A percentile compares a stretch with the other conserved stretches of the same genome.
phyloP scores from a whole-genome alignment of 371 early-diverging fungal species.

The Mortierella sp. region DNA sequence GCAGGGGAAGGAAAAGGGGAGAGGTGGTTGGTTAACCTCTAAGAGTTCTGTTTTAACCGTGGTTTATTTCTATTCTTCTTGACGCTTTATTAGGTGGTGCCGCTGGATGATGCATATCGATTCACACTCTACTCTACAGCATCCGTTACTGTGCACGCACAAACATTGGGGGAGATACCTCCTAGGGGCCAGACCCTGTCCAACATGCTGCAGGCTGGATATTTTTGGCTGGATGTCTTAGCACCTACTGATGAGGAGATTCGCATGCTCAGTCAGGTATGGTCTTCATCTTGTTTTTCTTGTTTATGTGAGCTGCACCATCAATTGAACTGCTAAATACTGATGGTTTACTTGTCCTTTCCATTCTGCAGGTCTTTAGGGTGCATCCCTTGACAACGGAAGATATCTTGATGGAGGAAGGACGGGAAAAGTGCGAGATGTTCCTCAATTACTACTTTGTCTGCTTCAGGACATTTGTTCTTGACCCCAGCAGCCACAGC shows the following conservation, averaged over 20 bases:
- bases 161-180: slow-evolving; percentile 64
- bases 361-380: slow-evolving; percentile 62
- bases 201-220: slow-evolving; percentile 63
- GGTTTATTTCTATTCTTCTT: not conserved
- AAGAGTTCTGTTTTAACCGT: not conserved
- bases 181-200: slow-evolving; percentile 56
- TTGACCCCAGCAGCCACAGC: slow-evolving; percentile 74
- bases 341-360: not conserved
- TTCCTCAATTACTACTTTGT: slow-evolving; percentile 95
- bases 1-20: not conserved
- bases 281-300: not conserved
- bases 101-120: slow-evolving; percentile 57
- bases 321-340: not conserved
- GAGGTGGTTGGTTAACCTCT: not conserved
- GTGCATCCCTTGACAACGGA: slow-evolving; percentile 93
- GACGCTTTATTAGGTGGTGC: slow-evolving; percentile 31
- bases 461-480: slow-evolving; percentile 85
- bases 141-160: slow-evolving; percentile 65
- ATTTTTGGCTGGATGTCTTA: slow-evolving; percentile 93
- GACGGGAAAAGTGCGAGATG: slow-evolving; percentile 94
- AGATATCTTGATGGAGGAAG: slow-evolving; percentile 93
- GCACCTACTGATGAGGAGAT: slow-evolving; percentile 88
- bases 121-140: slow-evolving; percentile 73
- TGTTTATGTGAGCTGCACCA: not conserved
- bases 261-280: slow-evolving; percentile 74